Conservation (phyloP, 139 green algal genomes). For the Desmodesmus armatus region DNA sequence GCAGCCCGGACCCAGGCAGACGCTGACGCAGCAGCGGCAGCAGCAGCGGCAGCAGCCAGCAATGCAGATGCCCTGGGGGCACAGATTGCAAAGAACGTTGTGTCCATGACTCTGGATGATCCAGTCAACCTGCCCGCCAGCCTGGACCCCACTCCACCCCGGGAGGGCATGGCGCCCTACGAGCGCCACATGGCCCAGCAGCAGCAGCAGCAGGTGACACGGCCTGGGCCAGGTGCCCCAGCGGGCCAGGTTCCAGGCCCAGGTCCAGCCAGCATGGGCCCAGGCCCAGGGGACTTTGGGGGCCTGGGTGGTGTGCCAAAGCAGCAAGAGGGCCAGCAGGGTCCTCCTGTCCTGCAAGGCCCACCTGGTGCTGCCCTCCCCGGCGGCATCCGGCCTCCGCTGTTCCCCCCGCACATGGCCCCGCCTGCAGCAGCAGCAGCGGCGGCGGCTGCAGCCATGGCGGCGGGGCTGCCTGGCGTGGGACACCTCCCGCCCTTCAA, state of each 20-base stretch:
- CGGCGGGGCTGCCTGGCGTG: too few relatives aligned
- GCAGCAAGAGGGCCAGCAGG: conserved; percentile 15
- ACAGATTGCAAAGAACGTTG: conserved; percentile 52
- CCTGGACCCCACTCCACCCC: conserved; percentile 46
- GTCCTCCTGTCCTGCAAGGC: background rate
- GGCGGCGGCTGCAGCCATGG: background rate
- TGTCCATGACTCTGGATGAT: conserved; percentile 48
- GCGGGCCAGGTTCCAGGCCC: too few relatives aligned
- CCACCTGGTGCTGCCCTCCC: too few relatives aligned
- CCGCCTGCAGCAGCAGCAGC: background rate
- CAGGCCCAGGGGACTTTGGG: too few relatives aligned
- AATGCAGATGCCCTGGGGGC: conserved; percentile 27
- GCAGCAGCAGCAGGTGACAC: conserved; percentile 19
- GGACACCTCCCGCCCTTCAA: too few relatives aligned
- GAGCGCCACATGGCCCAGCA: conserved; percentile 42
- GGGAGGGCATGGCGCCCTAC: conserved; percentile 35
- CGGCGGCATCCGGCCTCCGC: too few relatives aligned
- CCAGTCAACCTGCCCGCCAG: conserved; percentile 47
- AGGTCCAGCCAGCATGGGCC: too few relatives aligned
- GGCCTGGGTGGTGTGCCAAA: too few relatives aligned
- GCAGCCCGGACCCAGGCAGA: background rate
- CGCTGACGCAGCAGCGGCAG: background rate
- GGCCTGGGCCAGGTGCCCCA: too few relatives aligned
- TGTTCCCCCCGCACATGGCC: too few relatives aligned
- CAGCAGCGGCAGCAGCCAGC: conserved; percentile 19